Percentiles rank a stretch among this genome's conserved stretches.
Evolutionary conservation across 1,284 basidiomycete species (phyloP).

Genomic region (Malassezia nana): DNA sequence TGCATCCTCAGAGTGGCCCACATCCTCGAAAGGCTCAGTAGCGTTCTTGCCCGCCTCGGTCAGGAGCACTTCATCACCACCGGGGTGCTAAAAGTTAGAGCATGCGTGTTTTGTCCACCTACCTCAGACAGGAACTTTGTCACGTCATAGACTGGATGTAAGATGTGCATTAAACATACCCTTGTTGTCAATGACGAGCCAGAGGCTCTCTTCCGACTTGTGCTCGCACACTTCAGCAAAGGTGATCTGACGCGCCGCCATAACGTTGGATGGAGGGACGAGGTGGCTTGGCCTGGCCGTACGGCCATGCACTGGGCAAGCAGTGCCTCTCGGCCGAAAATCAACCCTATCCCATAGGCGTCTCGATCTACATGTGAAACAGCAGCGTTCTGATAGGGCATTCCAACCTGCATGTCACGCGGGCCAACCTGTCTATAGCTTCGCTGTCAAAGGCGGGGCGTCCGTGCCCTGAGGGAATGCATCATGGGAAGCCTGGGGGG

Average conservation of each 20-base stretch:
- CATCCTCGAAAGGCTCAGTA: conserved; percentile 97
- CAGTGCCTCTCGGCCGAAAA: conserved; percentile 11
- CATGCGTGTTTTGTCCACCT: conserved; percentile 30
- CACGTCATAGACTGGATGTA: conserved; percentile 71
- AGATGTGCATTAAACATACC: conserved; percentile 21
- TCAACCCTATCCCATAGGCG: neutral
- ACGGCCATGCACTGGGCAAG: neutral
- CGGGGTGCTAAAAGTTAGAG: conserved; percentile 59
- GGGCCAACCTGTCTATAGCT: neutral
- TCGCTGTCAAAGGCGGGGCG: neutral
- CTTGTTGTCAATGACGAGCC: conserved; percentile 46
- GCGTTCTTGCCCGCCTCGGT: conserved; percentile 89
- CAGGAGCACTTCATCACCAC: conserved; percentile 92
- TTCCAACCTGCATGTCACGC: neutral
- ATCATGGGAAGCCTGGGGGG: neutral
- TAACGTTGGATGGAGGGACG: neutral
- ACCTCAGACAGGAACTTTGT: conserved; percentile 95
- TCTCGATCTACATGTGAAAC: neutral
- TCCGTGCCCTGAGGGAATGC: neutral
- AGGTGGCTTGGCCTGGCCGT: neutral
- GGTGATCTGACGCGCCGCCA: conserved; percentile 24
- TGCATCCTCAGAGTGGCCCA: conserved; percentile 97
- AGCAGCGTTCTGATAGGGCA: conserved; percentile 2
- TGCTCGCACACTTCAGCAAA: conserved; percentile 43
- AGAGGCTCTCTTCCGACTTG: conserved; percentile 39